Percentiles rank a stretch among this genome's conserved stretches.
These are phyloP conservation scores for Solanum phureja DNA, from an alignment of 257 asterid genomes.

Conservation along the genomic window DNA sequence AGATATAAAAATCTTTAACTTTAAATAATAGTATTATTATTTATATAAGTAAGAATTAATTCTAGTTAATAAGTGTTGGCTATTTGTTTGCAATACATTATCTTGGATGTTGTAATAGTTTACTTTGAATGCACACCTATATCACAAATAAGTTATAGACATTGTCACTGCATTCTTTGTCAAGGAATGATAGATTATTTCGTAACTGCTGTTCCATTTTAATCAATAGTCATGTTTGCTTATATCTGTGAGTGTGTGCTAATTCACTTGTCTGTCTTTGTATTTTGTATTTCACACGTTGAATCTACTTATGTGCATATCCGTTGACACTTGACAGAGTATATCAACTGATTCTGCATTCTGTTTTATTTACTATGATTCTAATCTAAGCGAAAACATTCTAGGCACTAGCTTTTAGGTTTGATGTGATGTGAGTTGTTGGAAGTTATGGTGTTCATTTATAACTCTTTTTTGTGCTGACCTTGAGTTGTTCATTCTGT, in stretches of 20 bases:
- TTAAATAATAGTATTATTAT: no score
- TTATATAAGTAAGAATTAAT: background rate
- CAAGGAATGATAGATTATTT: background rate
- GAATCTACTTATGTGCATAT: background rate
- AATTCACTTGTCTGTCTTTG: background rate
- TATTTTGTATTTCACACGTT: background rate
- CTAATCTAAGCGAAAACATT: background rate
- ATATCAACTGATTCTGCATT: background rate
- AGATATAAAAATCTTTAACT: no score
- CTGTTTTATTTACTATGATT: background rate
- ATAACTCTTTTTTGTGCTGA: background rate
- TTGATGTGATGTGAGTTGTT: background rate
- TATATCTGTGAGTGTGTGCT: background rate
- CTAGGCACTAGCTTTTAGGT: background rate
- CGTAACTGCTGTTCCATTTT: background rate
- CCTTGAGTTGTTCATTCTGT: background rate
- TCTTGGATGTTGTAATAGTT: background rate
- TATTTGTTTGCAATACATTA: background rate
- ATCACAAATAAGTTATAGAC: background rate
- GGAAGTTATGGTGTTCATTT: background rate
- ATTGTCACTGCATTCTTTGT: background rate
- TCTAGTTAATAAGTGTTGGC: background rate
- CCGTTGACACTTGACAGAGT: background rate
- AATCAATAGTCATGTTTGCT: background rate
- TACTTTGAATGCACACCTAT: background rate